Evolutionary conservation across 2,329 filamentous ascomycete species (phyloP), one percentile per base, ranked within the genome.

Genomic region (Hypomyces perniciosus): DNA sequence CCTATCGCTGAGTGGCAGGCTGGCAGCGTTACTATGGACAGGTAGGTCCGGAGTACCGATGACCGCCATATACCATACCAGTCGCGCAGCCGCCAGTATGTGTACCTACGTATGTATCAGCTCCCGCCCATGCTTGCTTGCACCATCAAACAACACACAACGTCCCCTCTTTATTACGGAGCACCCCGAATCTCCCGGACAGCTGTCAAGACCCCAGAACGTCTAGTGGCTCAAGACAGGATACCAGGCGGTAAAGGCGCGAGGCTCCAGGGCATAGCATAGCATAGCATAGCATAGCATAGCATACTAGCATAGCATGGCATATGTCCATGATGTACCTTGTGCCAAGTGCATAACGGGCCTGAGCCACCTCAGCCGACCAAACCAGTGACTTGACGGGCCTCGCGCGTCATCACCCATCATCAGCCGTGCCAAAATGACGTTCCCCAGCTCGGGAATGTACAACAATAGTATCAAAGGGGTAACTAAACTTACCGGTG

Each of bases 221-320:
- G 20, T 20, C 20, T 20, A 20, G 20, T 20, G 20, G 20, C 20
- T 20, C 3, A 20, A 20, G 20, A 20, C 20, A 20, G 20, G 20
- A 35, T 37, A 46, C 10, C 30, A 13, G 50, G 46, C 37, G 48
- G 45, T 34, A 9, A 58, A 55, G 56, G 56, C 56, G 56, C 38
- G 38, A 41, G 38, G 38, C 38, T 41, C 38, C 20, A 20, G 20
- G 20, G 20, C 3, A 20, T 20, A 20, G 20, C 20, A 33, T 45
- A 33, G 34, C 39, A 38, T 44, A 34, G 6, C 35, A 38, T 38
- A 27, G 27, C 10, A 34, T 27, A 7, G 10, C 6, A 27, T 12
- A 20, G 20, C n/a, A 35, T 44, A 39, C n/a, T 31, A 7, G 29
- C 42, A 8, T 12, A 8, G 40, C 13, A 8, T 9, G n/a, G 6